Conservation (phyloP, 2,329 filamentous ascomycete genomes). For the Escovopsis sp. region DNA sequence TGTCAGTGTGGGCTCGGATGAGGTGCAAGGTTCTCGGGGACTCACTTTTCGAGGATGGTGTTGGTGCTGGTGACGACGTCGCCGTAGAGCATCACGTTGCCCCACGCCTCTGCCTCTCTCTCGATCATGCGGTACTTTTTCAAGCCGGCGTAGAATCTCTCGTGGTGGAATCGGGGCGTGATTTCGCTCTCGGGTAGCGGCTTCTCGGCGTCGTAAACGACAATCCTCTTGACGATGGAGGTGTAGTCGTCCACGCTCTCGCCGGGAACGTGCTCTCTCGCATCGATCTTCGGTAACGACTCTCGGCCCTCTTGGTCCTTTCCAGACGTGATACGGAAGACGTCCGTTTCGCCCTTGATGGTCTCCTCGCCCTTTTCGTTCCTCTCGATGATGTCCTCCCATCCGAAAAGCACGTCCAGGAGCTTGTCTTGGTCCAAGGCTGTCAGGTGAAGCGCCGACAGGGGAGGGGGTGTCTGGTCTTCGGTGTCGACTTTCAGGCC, state of each 20-base stretch:
- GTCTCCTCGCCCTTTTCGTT: constrained; percentile 49
- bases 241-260: constrained; percentile 59
- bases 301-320: constrained; percentile 39
- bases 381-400: constrained; percentile 50
- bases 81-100: constrained; percentile 66
- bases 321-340: constrained; percentile 61
- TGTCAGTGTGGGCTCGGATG: not conserved
- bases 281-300: constrained; percentile 26
- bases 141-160: constrained; percentile 61
- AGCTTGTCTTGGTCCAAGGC: constrained; percentile 49
- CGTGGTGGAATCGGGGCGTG: constrained; percentile 78
- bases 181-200: constrained; percentile 52
- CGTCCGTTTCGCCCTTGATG: constrained; percentile 70
- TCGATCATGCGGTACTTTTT: constrained; percentile 44
- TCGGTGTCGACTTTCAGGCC: constrained; percentile 65
- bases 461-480: constrained; percentile 54
- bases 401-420: constrained; percentile 49
- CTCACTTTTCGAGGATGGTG: constrained; percentile 75
- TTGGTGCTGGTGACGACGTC: constrained; percentile 92
- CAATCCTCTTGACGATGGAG: constrained; percentile 55
- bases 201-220: constrained; percentile 47
- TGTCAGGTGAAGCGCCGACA: constrained; percentile 73
- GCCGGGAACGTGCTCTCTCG: constrained; percentile 7
- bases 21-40: no score
- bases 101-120: constrained; percentile 52